A percentile compares a stretch with the other conserved stretches of the same genome.
phyloP scores from a whole-genome alignment of 2,329 filamentous ascomycete genomes.

The Cladosporium sp. region DNA sequence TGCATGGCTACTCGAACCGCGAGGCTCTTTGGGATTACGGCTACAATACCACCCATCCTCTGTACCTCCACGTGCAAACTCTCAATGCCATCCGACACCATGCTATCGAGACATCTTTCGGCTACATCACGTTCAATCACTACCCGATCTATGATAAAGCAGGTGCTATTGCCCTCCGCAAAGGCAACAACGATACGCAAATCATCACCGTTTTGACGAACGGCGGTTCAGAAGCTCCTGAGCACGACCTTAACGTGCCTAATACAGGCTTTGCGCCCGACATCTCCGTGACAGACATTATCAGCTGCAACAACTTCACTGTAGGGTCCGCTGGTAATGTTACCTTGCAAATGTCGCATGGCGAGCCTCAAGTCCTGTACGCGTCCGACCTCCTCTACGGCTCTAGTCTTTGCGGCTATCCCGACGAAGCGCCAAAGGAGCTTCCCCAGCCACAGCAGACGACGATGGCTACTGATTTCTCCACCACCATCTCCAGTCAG shows the following conservation, averaged over 20 bases:
- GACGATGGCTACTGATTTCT: not conserved
- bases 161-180: constrained; percentile 42
- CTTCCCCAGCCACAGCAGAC: constrained; percentile 2
- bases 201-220: constrained; percentile 46
- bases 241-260: constrained; percentile 32
- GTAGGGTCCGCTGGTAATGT: constrained; percentile 24
- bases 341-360: constrained; percentile 29
- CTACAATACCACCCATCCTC: constrained; percentile 36
- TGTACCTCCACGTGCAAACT: constrained; percentile 38
- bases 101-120: constrained; percentile 34
- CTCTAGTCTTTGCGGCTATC: constrained; percentile 22
- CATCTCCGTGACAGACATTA: constrained; percentile 31
- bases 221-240: constrained; percentile 29
- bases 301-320: constrained; percentile 30
- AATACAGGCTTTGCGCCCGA: not conserved
- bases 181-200: constrained; percentile 35
- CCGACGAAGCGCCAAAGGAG: not conserved
- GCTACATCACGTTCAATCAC: constrained; percentile 41
- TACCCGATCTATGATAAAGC: constrained; percentile 42
- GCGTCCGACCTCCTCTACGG: constrained; percentile 21
- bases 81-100: constrained; percentile 42
- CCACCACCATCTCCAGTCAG: not conserved
- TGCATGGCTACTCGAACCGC: constrained; percentile 30
- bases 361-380: constrained; percentile 33
- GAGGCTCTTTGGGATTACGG: constrained; percentile 35